phyloP scores from a whole-genome alignment of 2,329 filamentous ascomycete genomes.

The Cephalotrichum gorgonifer region DNA sequence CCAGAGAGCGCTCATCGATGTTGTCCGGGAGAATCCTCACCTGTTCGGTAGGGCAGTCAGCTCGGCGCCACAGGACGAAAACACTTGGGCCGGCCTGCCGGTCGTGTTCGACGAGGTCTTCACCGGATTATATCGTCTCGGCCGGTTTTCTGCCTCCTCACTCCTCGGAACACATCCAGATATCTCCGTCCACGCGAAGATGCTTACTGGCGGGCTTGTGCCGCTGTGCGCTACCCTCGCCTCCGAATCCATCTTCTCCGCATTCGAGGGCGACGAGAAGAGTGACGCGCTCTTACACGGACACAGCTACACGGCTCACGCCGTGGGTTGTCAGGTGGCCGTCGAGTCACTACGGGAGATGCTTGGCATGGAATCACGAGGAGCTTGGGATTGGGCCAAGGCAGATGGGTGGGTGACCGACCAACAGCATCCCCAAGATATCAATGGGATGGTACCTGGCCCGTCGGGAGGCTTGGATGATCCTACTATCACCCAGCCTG shows the following conservation, averaged over 20 bases:
- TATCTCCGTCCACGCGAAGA: constrained; percentile 72
- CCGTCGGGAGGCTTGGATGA: background rate
- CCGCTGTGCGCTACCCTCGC: constrained; percentile 70
- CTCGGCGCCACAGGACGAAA: constrained; percentile 7
- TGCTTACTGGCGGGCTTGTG: constrained; percentile 70
- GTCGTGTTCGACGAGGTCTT: constrained; percentile 83
- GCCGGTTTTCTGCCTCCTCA: constrained; percentile 57
- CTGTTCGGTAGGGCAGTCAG: constrained; percentile 33
- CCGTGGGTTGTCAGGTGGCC: constrained; percentile 71
- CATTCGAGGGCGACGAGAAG: constrained; percentile 64
- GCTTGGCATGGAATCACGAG: constrained; percentile 42
- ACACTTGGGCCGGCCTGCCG: constrained; percentile 62
- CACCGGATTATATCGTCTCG: constrained; percentile 74
- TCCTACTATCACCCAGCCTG: background rate
- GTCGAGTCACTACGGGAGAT: constrained; percentile 54
- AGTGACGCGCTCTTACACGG: constrained; percentile 72
- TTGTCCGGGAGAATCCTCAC: constrained; percentile 49
- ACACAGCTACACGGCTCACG: constrained; percentile 79
- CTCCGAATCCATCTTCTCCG: constrained; percentile 60
- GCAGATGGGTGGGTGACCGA: constrained; percentile 16
- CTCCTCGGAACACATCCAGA: constrained; percentile 62
- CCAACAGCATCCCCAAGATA: background rate
- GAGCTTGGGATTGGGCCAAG: constrained; percentile 47
- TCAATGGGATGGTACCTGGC: background rate
- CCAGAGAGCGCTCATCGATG: constrained; percentile 58